Evolutionary conservation across 108 stramenopile species (phyloP).

Genomic region (Pelagomonas calceolata): DNA sequence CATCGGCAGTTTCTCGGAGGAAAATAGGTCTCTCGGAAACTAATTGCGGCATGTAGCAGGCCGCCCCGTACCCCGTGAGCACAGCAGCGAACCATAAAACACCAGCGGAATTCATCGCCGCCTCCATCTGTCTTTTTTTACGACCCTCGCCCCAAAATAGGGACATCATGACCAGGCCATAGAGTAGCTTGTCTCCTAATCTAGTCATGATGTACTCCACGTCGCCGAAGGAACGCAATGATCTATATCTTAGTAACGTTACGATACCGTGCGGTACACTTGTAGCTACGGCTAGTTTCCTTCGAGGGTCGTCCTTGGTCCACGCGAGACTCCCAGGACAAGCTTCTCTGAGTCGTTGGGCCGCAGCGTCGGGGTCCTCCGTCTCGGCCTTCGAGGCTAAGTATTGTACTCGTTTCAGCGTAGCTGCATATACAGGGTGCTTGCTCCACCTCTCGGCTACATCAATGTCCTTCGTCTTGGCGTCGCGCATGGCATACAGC

Average conservation of each 20-base stretch:
- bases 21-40: conserved; percentile 12
- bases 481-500: neutral
- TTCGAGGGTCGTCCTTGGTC: neutral
- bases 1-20: conserved; percentile 19
- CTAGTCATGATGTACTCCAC: conserved; percentile 15
- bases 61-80: conserved; percentile 15
- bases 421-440: neutral
- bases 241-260: neutral
- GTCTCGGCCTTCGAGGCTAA: too few relatives aligned
- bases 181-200: conserved; percentile 21
- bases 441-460: neutral
- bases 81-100: conserved; percentile 15
- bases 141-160: conserved; percentile 20
- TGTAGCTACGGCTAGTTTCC: neutral
- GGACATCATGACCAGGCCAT: conserved; percentile 10
- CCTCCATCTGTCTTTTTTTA: neutral
- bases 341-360: too few relatives aligned
- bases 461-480: neutral
- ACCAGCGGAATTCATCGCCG: conserved; percentile 2
- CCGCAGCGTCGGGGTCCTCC: too few relatives aligned
- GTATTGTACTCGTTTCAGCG: too few relatives aligned
- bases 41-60: conserved; percentile 16
- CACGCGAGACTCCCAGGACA: too few relatives aligned
- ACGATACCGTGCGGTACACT: neutral
- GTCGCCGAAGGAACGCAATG: neutral